A percentile compares a stretch with the other conserved stretches of the same genome.
phyloP scores from a whole-genome alignment of 441 rosid species.

The Corymbia calophylla region DNA sequence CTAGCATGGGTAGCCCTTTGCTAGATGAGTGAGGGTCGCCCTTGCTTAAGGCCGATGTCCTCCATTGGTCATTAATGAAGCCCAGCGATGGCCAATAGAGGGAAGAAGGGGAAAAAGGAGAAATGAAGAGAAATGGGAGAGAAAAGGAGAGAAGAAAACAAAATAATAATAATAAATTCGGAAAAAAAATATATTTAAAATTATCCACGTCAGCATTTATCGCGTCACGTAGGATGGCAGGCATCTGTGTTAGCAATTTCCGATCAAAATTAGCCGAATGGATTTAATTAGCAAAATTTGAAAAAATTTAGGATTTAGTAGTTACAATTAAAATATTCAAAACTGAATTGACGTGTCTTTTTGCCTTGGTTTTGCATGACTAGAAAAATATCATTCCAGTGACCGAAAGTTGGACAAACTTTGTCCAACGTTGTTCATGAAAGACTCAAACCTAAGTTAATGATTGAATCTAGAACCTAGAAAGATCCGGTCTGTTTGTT shows the following conservation, averaged over 20 bases:
- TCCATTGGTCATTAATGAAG: neutral
- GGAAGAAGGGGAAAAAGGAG: too few relatives aligned
- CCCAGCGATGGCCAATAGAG: neutral
- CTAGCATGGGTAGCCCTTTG: too few relatives aligned
- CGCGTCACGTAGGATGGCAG: accelerated
- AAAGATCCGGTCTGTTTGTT: neutral
- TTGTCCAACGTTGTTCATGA: neutral
- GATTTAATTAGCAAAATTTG: too few relatives aligned
- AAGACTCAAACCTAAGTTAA: neutral
- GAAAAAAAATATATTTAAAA: too few relatives aligned
- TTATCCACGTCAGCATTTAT: too few relatives aligned
- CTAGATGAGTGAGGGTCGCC: neutral
- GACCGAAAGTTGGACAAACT: neutral
- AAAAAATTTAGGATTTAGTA: too few relatives aligned
- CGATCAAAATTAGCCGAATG: too few relatives aligned
- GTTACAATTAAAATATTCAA: too few relatives aligned
- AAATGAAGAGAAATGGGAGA: neutral
- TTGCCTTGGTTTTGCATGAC: neutral
- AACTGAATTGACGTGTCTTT: neutral
- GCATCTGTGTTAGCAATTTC: accelerated
- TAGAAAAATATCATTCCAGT: neutral
- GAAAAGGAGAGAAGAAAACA: too few relatives aligned
- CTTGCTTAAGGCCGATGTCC: neutral
- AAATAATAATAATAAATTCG: too few relatives aligned
- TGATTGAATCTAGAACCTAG: neutral